Evolutionary conservation across 352 stramenopile species (phyloP).

Genomic region (Peronosclerospora sorghi): DNA sequence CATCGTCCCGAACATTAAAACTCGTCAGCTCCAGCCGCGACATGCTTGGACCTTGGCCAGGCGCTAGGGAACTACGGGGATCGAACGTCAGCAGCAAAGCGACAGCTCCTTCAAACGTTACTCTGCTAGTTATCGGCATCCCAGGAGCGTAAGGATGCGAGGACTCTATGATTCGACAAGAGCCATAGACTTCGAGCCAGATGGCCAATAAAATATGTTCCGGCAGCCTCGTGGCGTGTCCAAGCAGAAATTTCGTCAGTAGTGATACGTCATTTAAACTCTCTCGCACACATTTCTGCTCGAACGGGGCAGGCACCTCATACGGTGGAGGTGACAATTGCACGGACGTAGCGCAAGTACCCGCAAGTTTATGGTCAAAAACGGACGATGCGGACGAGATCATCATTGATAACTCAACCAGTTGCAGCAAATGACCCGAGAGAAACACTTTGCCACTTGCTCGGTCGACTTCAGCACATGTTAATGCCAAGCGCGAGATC

Average conservation of each 20-base stretch:
- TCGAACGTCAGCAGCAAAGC: constrained; percentile 57
- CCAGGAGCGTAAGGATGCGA: constrained; percentile 41
- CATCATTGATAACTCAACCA: constrained; percentile 69
- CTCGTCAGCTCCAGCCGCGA: constrained; percentile 15
- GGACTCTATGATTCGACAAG: constrained; percentile 45
- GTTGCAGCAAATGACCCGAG: constrained; percentile 58
- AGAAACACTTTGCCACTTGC: constrained; percentile 57
- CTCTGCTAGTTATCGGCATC: constrained; percentile 15
- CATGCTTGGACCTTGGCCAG: constrained; percentile 13
- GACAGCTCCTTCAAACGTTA: constrained; percentile 48
- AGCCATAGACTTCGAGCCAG: constrained; percentile 74
- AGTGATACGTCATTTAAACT: constrained; percentile 41
- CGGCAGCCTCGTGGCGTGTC: constrained; percentile 31
- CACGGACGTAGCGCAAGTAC: not conserved
- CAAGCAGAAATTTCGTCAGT: constrained; percentile 51
- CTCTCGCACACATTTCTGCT: constrained; percentile 29
- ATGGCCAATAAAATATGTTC: constrained; percentile 50
- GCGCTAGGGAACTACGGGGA: constrained; percentile 37
- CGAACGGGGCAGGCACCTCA: constrained; percentile 27
- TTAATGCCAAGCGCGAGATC: constrained; percentile 48
- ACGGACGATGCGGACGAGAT: constrained; percentile 27
- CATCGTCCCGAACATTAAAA: constrained; percentile 13
- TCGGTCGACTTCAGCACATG: constrained; percentile 45
- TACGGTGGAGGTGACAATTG: constrained; percentile 13
- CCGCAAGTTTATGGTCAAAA: constrained; percentile 23